These are phyloP conservation scores for Salvia miltiorrhiza DNA, from an alignment of 257 asterid genomes.

Conservation along the genomic window DNA sequence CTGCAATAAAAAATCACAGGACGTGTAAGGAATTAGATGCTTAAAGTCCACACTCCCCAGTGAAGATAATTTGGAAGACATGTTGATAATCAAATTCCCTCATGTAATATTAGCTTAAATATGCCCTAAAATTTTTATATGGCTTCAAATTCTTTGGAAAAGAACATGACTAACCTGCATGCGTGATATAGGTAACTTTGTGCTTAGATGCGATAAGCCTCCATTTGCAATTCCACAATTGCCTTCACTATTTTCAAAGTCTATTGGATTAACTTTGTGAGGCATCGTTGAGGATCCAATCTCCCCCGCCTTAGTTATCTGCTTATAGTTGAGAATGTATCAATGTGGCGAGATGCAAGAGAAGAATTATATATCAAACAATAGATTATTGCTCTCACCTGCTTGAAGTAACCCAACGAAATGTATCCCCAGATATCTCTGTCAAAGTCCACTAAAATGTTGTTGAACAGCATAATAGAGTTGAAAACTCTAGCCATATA, in stretches of 20 bases:
- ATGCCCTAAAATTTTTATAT: neutral
- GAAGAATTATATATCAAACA: neutral
- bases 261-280: conserved; percentile 90
- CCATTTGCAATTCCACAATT: conserved; percentile 81
- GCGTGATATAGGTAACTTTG: conserved; percentile 77
- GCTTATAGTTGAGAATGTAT: conserved; percentile 20
- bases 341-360: neutral
- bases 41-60: neutral
- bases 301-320: conserved; percentile 90
- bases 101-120: neutral
- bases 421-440: conserved; percentile 86
- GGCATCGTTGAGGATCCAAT: conserved; percentile 96
- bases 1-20: conserved; percentile 35
- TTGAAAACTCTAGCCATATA: conserved; percentile 79
- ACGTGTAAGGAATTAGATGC: neutral
- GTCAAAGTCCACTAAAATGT: conserved; percentile 70
- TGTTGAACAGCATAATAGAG: conserved; percentile 68
- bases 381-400: conserved; percentile 38
- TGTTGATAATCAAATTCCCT: too few relatives aligned
- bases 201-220: conserved; percentile 59
- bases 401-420: conserved; percentile 79
- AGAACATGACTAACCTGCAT: conserved; percentile 65
- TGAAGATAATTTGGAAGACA: neutral
- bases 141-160: neutral
- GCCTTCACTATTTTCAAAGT: conserved; percentile 90